Evolutionary conservation across 2,329 filamentous ascomycete species (phyloP).

Genomic region (Cordyceps javanica): DNA sequence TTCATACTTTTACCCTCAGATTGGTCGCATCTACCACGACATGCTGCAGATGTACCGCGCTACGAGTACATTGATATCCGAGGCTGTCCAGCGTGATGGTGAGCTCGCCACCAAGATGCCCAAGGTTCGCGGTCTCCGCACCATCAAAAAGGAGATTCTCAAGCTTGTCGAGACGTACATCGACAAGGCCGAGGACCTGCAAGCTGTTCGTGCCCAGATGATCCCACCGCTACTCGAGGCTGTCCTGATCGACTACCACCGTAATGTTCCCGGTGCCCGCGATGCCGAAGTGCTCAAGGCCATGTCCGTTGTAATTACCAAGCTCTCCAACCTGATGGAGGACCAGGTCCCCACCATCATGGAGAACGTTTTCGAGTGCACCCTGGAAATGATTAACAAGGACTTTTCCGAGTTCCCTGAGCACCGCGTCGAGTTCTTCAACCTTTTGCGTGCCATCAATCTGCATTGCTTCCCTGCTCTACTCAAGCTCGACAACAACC

Average conservation of each 20-base stretch:
- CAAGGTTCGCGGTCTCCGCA: slow-evolving; percentile 87
- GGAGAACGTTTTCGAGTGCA: slow-evolving; percentile 98
- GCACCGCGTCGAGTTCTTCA: slow-evolving; percentile 99
- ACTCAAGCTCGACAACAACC: slow-evolving; percentile 86
- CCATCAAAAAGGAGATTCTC: slow-evolving; percentile 98
- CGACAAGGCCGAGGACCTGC: slow-evolving; percentile 92
- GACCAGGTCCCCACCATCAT: slow-evolving; percentile 96
- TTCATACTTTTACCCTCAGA: slow-evolving; percentile 95
- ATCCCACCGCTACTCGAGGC: slow-evolving; percentile 94
- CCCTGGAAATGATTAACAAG: slow-evolving; percentile 99
- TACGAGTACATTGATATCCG: slow-evolving; percentile 92
- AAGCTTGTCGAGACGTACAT: slow-evolving; percentile 98
- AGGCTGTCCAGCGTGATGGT: slow-evolving; percentile 79
- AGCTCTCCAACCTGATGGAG: slow-evolving; percentile 97
- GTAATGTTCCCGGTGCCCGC: slow-evolving; percentile 89
- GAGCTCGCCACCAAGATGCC: slow-evolving; percentile 96
- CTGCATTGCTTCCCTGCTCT: slow-evolving; percentile 93
- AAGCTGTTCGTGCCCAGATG: slow-evolving; percentile 88
- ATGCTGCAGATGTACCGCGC: slow-evolving; percentile 99
- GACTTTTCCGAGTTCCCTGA: slow-evolving; percentile 99
- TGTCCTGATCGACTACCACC: slow-evolving; percentile 91
- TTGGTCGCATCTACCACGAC: slow-evolving; percentile 94
- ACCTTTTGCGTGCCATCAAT: slow-evolving; percentile 91
- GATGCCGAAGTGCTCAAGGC: slow-evolving; percentile 96
- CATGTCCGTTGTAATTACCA: slow-evolving; percentile 95